Percentiles rank a stretch among this genome's conserved stretches.
Conservation (phyloP, 2,329 filamentous ascomycete genomes). For the Aspergillus luchuensis region DNA sequence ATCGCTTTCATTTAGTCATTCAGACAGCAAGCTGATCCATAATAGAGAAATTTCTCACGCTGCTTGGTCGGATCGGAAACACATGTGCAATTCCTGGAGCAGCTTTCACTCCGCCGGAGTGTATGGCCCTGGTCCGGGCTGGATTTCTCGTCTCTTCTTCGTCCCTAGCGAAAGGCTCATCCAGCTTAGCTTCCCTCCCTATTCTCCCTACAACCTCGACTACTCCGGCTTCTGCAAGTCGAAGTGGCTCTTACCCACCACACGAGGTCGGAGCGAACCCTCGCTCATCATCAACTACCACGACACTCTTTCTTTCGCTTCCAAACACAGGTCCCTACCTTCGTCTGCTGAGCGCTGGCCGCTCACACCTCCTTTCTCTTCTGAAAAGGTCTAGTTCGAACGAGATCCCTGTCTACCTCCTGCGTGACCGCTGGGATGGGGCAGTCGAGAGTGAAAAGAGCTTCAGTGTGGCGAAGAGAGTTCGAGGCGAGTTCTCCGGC, state of each 20-base stretch:
- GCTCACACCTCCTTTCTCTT: constrained; percentile 57
- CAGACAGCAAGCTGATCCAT: constrained; percentile 8
- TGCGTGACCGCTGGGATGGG: constrained; percentile 66
- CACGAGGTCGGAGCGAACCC: background rate
- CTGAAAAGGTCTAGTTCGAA: constrained; percentile 55
- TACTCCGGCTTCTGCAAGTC: constrained; percentile 30
- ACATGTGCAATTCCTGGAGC: constrained; percentile 49
- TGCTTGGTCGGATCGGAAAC: constrained; percentile 51
- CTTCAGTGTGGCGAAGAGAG: constrained; percentile 53
- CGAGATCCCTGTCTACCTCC: constrained; percentile 56
- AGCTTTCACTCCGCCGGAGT: constrained; percentile 50
- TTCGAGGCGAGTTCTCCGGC: constrained; percentile 58
- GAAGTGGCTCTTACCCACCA: constrained; percentile 13
- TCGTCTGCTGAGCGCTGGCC: constrained; percentile 57
- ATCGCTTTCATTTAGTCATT: constrained; percentile 7
- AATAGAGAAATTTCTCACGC: constrained; percentile 52
- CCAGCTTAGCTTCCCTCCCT: constrained; percentile 46
- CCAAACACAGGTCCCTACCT: constrained; percentile 64
- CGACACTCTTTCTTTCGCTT: constrained; percentile 55
- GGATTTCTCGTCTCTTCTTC: constrained; percentile 59
- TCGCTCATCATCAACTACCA: constrained; percentile 26
- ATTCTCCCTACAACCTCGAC: constrained; percentile 26
- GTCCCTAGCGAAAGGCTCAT: constrained; percentile 39
- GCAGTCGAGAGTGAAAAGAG: constrained; percentile 52
- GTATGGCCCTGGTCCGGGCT: constrained; percentile 51